Percentiles rank a stretch among this genome's conserved stretches.
Conservation (phyloP, 108 stramenopile species). For the Parietichytrium sp. region DNA sequence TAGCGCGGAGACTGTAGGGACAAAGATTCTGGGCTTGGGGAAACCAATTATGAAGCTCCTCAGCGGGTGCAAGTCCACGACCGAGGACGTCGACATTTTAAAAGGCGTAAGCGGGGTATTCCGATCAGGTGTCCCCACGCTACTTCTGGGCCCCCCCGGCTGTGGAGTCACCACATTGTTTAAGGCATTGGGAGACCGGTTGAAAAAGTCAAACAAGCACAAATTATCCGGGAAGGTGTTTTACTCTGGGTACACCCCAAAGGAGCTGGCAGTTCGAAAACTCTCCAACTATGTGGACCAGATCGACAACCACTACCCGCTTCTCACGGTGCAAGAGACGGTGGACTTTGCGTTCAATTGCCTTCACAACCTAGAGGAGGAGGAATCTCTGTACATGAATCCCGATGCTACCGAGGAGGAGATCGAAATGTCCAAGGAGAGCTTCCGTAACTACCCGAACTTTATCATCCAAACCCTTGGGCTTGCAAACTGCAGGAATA, state of each 20-base stretch:
- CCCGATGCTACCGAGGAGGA: neutral
- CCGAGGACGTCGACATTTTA: neutral
- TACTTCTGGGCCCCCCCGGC: conserved; percentile 27
- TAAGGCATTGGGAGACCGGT: neutral
- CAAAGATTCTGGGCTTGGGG: neutral
- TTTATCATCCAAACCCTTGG: conserved; percentile 58
- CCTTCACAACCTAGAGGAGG: neutral
- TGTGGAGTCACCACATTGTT: conserved; percentile 28
- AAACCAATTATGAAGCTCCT: neutral
- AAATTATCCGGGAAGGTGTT: neutral
- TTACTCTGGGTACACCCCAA: conserved; percentile 7
- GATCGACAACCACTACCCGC: neutral
- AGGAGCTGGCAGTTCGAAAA: neutral
- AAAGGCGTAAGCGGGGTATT: neutral
- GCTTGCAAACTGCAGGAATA: conserved; percentile 50
- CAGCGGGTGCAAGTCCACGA: neutral
- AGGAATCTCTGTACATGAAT: neutral
- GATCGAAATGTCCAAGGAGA: neutral
- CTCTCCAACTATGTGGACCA: neutral
- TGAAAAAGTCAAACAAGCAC: neutral
- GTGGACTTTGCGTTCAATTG: conserved; percentile 6
- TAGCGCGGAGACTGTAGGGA: neutral
- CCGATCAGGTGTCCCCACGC: neutral
- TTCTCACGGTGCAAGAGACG: conserved; percentile 38
- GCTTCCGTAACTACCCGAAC: conserved; percentile 44